Base-by-base conservation (phyloP, 352 stramenopile genomes). In the Globisporangium spiculum region DNA sequence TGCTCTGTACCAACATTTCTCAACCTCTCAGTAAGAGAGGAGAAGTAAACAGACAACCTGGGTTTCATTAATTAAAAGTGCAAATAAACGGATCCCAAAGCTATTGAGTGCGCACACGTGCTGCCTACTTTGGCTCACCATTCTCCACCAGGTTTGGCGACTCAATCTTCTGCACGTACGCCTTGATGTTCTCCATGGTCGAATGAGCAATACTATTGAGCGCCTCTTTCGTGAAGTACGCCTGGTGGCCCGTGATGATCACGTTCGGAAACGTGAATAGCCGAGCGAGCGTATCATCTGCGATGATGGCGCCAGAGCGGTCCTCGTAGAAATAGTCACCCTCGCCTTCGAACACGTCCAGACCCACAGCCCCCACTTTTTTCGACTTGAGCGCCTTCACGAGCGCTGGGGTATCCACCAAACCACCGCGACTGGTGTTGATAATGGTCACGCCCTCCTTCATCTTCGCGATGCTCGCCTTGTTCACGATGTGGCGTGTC, bases 291-390 rank as follows among this genome's bases (percentile, higher is more conserved):
- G 68, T 81, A 30, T 93, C 84, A 30, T 94, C 84, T 0, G 76
- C 77, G 32, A 94, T 91, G 54, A 92, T 75, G 1, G 74, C 73
- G 18, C 80, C 83, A 36, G 86, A 93, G 52, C 80, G 75, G 65
- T 94, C 86, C 67, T 83, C 83, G 75, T 92, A 92, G 66, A 92
- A 92, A 74, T 88, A 92, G 0, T 89, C 81, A 8, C 79, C 80
- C 61, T 92, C 86, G 48, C 83, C 84, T 61, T 92, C 86, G 63
- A 91, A 97, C n/a, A 98, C 93, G 60, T 98, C 93, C 0, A 97
- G 76, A 52, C 90, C 93, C 0, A 89, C 81, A 8, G 80, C 69
- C 20, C 78, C 79, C 53, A 98, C 89, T 60, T 95, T 89, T 55
- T 86, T 77, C 14, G 75, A 78, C 70, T 96, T 87, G 41, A 98